Evolutionary conservation across 2,329 filamentous ascomycete genomes (phyloP), one percentile per base, ranked within the genome.

Genomic region (Bisporella sp.): DNA sequence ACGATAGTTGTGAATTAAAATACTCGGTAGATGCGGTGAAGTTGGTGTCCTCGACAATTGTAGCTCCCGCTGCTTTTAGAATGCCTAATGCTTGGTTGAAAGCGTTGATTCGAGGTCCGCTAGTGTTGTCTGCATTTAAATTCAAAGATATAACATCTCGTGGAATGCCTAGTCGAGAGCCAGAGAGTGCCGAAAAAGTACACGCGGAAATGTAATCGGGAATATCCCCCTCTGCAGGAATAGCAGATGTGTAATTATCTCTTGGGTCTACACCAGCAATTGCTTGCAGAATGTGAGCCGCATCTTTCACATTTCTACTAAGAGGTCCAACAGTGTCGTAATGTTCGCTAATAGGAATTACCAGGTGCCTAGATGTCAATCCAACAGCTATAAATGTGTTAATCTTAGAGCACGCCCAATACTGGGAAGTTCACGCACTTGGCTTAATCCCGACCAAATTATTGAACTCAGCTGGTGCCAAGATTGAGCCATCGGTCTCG

Each of bases 111-210:
- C 73, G 64, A 3, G 72, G 65, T 2, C 63, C 61, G 9, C 68
- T 66, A 3, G 63, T 60, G 39, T 60, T 54, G 28, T 29, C 29
- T 30, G 13, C 32, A 13, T 86, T 69, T 1, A 47, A 32, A 7
- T 33, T 9, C n/a, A n/a, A n/a, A n/a, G n/a, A n/a, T 28, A 45
- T 44, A 2, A 78, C 68, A 56, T 84, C 82, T 12, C 76, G 71
- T 0, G 82, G 78, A 4, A 87, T 72, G 4, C 83, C 84, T 13
- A 87, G 78, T 1, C 81, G 74, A 49, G 77, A 77, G 4, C 78
- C 79, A 6, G 65, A 54, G 0, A 85, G 69, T 0, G 73, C 71
- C 9, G 71, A 69, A 12, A 71, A 62, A n/a, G 76, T 70, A 62
- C 81, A 79, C 0, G 81, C 78, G 1, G 69, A 71, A 9, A 78